Evolutionary conservation across 345 rosid species (phyloP).

Genomic region (Sapria himalayana): DNA sequence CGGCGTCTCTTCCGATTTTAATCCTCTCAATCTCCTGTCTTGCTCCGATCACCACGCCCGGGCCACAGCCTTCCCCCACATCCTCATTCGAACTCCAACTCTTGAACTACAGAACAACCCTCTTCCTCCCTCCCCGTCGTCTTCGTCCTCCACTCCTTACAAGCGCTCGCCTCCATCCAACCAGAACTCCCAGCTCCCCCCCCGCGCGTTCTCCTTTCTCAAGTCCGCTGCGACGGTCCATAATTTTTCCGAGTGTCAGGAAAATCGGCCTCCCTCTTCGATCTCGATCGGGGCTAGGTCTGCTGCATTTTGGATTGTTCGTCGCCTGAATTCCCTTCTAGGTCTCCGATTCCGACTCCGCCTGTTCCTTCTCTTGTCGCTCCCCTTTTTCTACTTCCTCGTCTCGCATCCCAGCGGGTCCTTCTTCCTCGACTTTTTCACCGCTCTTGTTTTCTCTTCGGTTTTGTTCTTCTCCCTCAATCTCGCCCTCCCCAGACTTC

Average conservation of each 20-base stretch:
- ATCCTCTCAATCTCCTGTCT: slow-evolving; percentile 18
- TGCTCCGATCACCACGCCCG: slow-evolving; percentile 11
- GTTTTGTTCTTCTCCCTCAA: slow-evolving; percentile 55
- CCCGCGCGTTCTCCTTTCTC: slow-evolving; percentile 32
- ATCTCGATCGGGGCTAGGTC: slow-evolving; percentile 28
- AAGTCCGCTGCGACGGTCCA: slow-evolving; percentile 9
- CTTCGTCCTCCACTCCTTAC: slow-evolving; percentile 28
- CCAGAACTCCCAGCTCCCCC: slow-evolving; percentile 20
- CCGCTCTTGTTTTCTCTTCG: slow-evolving; percentile 71
- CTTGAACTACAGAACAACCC: slow-evolving; percentile 28
- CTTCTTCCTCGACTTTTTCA: slow-evolving; percentile 56
- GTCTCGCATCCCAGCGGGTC: slow-evolving; percentile 72
- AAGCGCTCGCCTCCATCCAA: slow-evolving; percentile 38
- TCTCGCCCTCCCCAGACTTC: slow-evolving; percentile 62
- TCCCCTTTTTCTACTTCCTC: slow-evolving; percentile 57
- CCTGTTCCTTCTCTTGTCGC: slow-evolving; percentile 37
- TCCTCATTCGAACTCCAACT: slow-evolving; percentile 13
- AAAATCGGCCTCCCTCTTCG: slow-evolving; percentile 15
- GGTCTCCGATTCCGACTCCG: slow-evolving; percentile 40
- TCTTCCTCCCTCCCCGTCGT: slow-evolving; percentile 18
- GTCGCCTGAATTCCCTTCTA: slow-evolving; percentile 26
- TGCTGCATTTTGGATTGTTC: slow-evolving; percentile 24
- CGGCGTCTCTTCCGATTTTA: slow-evolving; percentile 99
- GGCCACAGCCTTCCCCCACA: slow-evolving; percentile 11
- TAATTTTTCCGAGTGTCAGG: slow-evolving; percentile 9